Conservation (phyloP, 148 eudicot genomes). For the Silene latifolia region DNA sequence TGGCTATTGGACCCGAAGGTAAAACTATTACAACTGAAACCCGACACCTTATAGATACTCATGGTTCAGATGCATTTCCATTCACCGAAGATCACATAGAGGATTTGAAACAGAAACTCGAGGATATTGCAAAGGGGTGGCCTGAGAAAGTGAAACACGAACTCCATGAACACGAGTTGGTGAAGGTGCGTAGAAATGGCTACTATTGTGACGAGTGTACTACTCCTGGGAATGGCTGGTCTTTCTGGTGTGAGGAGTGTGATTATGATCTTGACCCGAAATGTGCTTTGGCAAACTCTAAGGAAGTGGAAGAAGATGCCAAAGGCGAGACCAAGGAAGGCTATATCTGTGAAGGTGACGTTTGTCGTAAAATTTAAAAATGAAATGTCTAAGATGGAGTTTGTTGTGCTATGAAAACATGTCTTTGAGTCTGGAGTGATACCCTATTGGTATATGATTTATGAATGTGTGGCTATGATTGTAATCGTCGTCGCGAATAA, state of each 20-base stretch:
- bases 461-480: too few species aligned
- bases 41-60: slow-evolving; percentile 28
- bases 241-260: slow-evolving; percentile 29
- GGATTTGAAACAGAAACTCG: slow-evolving; percentile 28
- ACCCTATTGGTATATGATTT: too few species aligned
- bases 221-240: slow-evolving; percentile 18
- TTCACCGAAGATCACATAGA: slow-evolving; percentile 45
- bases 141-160: slow-evolving; percentile 37
- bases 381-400: too few species aligned
- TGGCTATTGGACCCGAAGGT: slow-evolving; percentile 44
- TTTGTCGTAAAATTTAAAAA: slow-evolving; percentile 34
- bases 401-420: too few species aligned
- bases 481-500: too few species aligned
- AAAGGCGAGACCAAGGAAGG: slow-evolving; percentile 41
- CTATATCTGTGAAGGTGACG: slow-evolving; percentile 47
- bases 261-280: slow-evolving; percentile 34
- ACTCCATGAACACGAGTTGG: slow-evolving; percentile 36
- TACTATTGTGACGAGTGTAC: slow-evolving; percentile 26
- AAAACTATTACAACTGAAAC: slow-evolving; percentile 42
- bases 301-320: slow-evolving; percentile 24
- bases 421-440: too few species aligned
- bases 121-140: slow-evolving; percentile 42
- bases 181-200: slow-evolving; percentile 21
- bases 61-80: slow-evolving; percentile 52
- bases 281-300: slow-evolving; percentile 27